Percentiles rank a stretch among this genome's conserved stretches.
These are phyloP conservation scores for Pezicula radicicola DNA, from an alignment of 2,329 filamentous ascomycete species.

Conservation along the genomic window DNA sequence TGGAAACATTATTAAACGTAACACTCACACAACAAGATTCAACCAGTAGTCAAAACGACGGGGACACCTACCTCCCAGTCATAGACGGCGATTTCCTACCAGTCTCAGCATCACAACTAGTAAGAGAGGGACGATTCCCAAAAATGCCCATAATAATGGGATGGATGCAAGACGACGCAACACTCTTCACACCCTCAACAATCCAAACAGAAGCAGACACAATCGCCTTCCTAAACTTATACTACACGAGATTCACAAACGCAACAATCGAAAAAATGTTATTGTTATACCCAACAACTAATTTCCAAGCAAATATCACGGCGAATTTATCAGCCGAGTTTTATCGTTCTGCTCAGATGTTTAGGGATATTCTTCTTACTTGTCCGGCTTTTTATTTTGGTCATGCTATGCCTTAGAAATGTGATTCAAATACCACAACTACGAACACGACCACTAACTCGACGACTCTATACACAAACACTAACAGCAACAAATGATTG, in stretches of 20 bases:
- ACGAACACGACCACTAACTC: constrained; percentile 29
- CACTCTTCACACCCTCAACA: constrained; percentile 36
- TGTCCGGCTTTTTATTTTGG: constrained; percentile 45
- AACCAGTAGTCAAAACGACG: constrained; percentile 43
- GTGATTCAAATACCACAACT: constrained; percentile 16
- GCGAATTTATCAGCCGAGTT: constrained; percentile 43
- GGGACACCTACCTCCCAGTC: constrained; percentile 48
- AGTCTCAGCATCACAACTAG: constrained; percentile 37
- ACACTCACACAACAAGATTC: constrained; percentile 38
- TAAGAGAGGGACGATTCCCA: constrained; percentile 37
- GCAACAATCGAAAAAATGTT: constrained; percentile 38
- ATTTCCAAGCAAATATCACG: constrained; percentile 37
- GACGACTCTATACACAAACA: too few relatives aligned
- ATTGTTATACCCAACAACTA: constrained; percentile 44
- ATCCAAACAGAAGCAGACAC: constrained; percentile 39
- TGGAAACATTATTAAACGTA: constrained; percentile 38
- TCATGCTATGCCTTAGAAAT: constrained; percentile 31
- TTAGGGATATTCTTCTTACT: constrained; percentile 49
- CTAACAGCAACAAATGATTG: too few relatives aligned
- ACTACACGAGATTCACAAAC: constrained; percentile 33
- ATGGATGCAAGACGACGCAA: constrained; percentile 43
- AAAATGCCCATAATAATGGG: constrained; percentile 39
- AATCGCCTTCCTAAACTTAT: constrained; percentile 34
- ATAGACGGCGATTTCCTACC: constrained; percentile 49
- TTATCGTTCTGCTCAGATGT: constrained; percentile 45